Percentiles rank a stretch among this genome's conserved stretches.
phyloP scores from a whole-genome alignment of 352 stramenopile genomes.

The Phytophthora multivora region DNA sequence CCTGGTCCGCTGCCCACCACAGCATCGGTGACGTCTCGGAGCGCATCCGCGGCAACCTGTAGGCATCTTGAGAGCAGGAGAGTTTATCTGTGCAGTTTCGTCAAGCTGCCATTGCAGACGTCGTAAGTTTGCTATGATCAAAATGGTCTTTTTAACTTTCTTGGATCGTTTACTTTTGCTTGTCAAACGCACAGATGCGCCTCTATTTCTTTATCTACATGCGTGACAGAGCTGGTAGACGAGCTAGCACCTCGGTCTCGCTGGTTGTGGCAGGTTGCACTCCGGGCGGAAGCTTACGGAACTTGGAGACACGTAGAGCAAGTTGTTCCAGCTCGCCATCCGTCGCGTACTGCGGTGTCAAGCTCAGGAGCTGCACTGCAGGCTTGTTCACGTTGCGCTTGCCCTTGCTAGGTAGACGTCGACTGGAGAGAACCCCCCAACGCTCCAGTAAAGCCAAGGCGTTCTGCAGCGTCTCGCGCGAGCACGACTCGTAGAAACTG shows the following conservation, averaged over 20 bases:
- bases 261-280: slow-evolving; percentile 44
- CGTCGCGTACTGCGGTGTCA: slow-evolving; percentile 49
- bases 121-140: slow-evolving; percentile 41
- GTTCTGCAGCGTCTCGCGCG: slow-evolving; percentile 84
- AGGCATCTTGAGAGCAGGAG: slow-evolving; percentile 35
- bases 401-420: slow-evolving; percentile 10
- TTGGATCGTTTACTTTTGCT: background rate
- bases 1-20: slow-evolving; percentile 98
- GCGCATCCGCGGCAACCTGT: slow-evolving; percentile 93
- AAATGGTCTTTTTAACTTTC: slow-evolving; percentile 33
- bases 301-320: slow-evolving; percentile 66
- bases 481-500: slow-evolving; percentile 88
- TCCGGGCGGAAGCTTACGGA: slow-evolving; percentile 70
- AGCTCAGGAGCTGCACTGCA: slow-evolving; percentile 32
- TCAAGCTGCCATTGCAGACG: slow-evolving; percentile 20
- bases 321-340: slow-evolving; percentile 69
- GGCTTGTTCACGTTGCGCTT: slow-evolving; percentile 17
- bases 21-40: slow-evolving; percentile 95
- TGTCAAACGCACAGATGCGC: background rate
- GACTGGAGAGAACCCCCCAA: slow-evolving; percentile 66
- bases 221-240: slow-evolving; percentile 71
- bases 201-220: slow-evolving; percentile 49
- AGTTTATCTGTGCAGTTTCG: slow-evolving; percentile 17
- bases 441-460: slow-evolving; percentile 64
- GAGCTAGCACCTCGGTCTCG: slow-evolving; percentile 66